Evolutionary conservation across 768 basidiomycete species (phyloP), one percentile per base, ranked within the genome.

Genomic region (Boletus tylopilopsis): DNA sequence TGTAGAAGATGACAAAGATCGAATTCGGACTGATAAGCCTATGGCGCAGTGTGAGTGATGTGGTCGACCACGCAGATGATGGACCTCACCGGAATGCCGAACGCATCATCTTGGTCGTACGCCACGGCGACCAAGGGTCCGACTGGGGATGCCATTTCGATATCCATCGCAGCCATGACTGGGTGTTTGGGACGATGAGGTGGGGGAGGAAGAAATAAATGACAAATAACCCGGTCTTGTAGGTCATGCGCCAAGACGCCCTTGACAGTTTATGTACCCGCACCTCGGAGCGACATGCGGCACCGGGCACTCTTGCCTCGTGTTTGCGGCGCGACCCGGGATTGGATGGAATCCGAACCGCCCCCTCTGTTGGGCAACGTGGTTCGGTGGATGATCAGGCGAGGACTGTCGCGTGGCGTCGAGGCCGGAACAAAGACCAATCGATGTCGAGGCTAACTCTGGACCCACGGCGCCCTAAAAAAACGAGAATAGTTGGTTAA

Each of bases 1-100:
- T 76, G 74, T 32, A 84, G 50, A 0, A 82, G 66, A 40, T 73
- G 70, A 59, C 81, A 82, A 23, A 84, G 68, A 62, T 82, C 78
- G 50, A 77, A 63, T 6, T 69, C 66, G 16, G 66, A 45, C 34
- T 60, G 59, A 50, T 61, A 69, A 36, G 53, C 49, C 66, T 68
- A 35, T 11, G 34, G 12, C 13, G 24, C 21, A 53, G 30, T 4
- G 37, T n/a, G n/a, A n/a, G 47, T 41, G 1, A 49, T 40, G 1
- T 9, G 23, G 18, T 25, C 30, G 6, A 40, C 9, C 33, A 12
- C 30, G 22, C 18, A 39, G 18, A 39, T 16, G 30, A 39, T 9
- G 2, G 35, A n/a, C 8, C 66, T 53, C 49, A 68, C 66, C 16
- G 61, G 48, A 44, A 63, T 51, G 29, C 54, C 50, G 34, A 61